Base-by-base conservation (phyloP, 1,139 yeast species). In the Lodderomyces elongisporus region DNA sequence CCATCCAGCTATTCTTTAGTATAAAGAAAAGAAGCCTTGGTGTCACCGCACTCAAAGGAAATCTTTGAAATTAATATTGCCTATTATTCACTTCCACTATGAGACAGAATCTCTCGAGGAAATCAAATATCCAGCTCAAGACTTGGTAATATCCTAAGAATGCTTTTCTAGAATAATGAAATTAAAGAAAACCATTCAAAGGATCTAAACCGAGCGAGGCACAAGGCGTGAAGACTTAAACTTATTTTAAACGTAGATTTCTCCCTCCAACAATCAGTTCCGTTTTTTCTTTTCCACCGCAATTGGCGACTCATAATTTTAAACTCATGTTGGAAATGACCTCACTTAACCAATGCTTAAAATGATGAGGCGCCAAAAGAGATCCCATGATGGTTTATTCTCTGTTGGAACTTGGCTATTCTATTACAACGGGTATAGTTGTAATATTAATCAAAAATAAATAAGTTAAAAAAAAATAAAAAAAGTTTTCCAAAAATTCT, bases 401-500 rank as follows among this genome's bases (percentile, higher is more conserved):
- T n/a, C n/a, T n/a, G n/a, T n/a, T n/a, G n/a, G n/a, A n/a, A n/a
- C n/a, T n/a, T n/a, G n/a, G n/a, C n/a, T n/a, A n/a, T n/a, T n/a
- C n/a, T n/a, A n/a, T n/a, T n/a, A n/a, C n/a, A n/a, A n/a, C n/a
- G n/a, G n/a, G n/a, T n/a, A n/a, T n/a, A n/a, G n/a, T n/a, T n/a
- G n/a, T n/a, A n/a, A n/a, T n/a, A n/a, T n/a, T n/a, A n/a, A n/a
- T n/a, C n/a, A n/a, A 21, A 20, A 14, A 15, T 14, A 3, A 20
- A 14, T 5, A n/a, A 5, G 25, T 22, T 22, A n/a, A 4, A n/a
- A n/a, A n/a, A n/a, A n/a, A n/a, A n/a, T n/a, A n/a, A n/a, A n/a
- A n/a, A n/a, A n/a, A 8, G 22, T 20, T 20, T 33, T 78, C 87
- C 91, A 83, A 83, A 82, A 81, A 83, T 82, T 82, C 93, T 85